Base-by-base conservation (phyloP, 116 monocot genomes). In the Cymodocea nodosa region DNA sequence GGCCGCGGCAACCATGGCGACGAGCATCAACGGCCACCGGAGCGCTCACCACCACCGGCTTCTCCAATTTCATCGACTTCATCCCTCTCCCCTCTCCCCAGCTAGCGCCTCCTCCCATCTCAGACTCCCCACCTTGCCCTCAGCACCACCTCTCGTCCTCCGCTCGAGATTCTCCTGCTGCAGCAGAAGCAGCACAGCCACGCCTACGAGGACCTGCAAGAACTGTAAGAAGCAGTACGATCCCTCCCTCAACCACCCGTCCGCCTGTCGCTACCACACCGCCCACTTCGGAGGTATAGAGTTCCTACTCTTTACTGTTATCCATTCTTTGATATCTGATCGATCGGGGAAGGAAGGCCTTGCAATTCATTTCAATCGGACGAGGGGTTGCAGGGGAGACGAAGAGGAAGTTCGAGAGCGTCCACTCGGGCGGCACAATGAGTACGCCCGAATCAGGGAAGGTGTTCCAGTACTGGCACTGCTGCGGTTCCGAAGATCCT, bases 381-480 rank as follows among this genome's bases (percentile, higher is more conserved):
- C 11, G 12, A 12, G 0, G 44, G 44, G 44, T 44, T 54, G 13
- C 73, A 94, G 94, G 94, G 17, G 89, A 94, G 71, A 94, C 94
- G 37, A 84, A 73, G 84, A 86, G 94, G 75, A 94, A 94, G 70
- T 89, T 94, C 71, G 89, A 94, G 73, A 87, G 94, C 48, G 87
- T 94, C 0, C 75, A 94, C 75, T 53, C 63, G 1, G 94, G 94
- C 40, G 94, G 94, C 6, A 89, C 84, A 54, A 77, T 94, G 94
- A 69, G 72, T 69, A 94, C 89, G 52, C 83, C 89, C 0, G 83
- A 83, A 20, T 76, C 84, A 4, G 89, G 94, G 25, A 71, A 71
- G 73, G 81, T 94, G 37, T 71, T 81, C 57, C 84, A 89, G 58
- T 94, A 94, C 66, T 87, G 89, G 89, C 89, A 94, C 75, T 94